Evolutionary conservation across 192 early-diverging fungal species (phyloP).

Genomic region (Linderina pennispora): DNA sequence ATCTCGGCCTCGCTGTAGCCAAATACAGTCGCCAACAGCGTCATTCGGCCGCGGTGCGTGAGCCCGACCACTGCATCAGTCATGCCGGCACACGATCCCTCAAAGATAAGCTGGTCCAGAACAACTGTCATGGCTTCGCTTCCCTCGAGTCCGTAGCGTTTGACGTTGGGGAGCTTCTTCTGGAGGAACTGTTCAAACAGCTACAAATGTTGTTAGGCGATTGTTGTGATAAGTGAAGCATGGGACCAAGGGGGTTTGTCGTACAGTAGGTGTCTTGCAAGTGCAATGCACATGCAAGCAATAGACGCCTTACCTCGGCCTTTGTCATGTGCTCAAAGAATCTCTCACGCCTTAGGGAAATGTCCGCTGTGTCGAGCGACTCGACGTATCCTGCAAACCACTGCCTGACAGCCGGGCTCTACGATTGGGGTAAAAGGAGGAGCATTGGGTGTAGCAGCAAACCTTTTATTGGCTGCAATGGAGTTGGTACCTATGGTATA

Average conservation of each 20-base stretch:
- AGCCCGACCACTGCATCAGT: conserved; percentile 77
- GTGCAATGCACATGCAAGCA: too few relatives aligned
- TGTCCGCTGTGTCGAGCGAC: conserved; percentile 12
- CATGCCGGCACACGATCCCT: conserved; percentile 54
- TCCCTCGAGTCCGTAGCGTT: conserved; percentile 95
- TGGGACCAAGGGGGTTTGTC: too few relatives aligned
- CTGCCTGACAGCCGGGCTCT: conserved; percentile 63
- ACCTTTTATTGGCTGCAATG: too few relatives aligned
- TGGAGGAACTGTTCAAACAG: conserved; percentile 92
- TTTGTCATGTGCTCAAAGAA: conserved; percentile 49
- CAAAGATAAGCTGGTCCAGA: conserved; percentile 73
- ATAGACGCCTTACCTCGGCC: conserved; percentile 26
- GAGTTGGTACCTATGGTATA: too few relatives aligned
- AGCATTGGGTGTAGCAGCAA: too few relatives aligned
- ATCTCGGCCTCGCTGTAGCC: conserved; percentile 66
- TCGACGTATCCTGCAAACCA: conserved; percentile 86
- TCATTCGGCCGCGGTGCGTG: conserved; percentile 92
- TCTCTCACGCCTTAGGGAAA: conserved; percentile 49
- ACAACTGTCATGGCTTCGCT: conserved; percentile 91
- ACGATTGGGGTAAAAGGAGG: neutral
- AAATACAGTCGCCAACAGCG: conserved; percentile 78
- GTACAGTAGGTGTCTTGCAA: too few relatives aligned
- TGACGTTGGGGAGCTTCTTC: conserved; percentile 89
- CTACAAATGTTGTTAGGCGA: too few relatives aligned
- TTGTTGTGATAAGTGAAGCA: too few relatives aligned